phyloP scores from a whole-genome alignment of 768 basidiomycete species.

The Leccinum broughii region DNA sequence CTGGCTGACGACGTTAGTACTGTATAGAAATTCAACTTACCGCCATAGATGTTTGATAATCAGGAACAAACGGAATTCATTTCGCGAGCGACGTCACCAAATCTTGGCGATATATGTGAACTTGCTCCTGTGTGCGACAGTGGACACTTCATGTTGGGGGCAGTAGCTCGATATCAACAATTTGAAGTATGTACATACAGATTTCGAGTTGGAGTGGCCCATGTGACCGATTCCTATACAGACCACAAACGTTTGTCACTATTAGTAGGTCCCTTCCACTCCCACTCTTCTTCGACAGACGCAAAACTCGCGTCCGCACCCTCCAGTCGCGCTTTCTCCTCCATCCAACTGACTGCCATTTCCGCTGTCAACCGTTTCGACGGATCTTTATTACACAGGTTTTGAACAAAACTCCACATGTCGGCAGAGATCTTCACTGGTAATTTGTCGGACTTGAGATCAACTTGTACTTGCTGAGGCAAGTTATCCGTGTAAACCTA shows the following conservation, averaged over 20 bases:
- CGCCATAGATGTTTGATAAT: no score
- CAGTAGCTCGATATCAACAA: no score
- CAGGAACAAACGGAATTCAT: no score
- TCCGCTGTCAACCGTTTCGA: slow-evolving; percentile 25
- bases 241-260: slow-evolving; percentile 16
- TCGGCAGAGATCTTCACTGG: slow-evolving; percentile 18
- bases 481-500: slow-evolving; percentile 19
- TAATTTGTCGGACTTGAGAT: slow-evolving; percentile 4
- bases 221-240: background rate
- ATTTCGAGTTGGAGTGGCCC: no score
- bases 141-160: no score
- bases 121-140: no score
- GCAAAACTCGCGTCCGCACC: slow-evolving; percentile 4
- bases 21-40: no score
- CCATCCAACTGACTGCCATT: slow-evolving; percentile 27
- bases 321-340: slow-evolving; percentile 13
- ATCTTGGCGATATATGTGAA: no score
- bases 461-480: background rate
- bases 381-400: slow-evolving; percentile 26
- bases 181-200: no score
- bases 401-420: slow-evolving; percentile 33
- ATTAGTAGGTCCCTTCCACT: slow-evolving; percentile 2
- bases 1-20: no score
- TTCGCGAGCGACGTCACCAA: no score
- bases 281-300: slow-evolving; percentile 23